Evolutionary conservation across 2,329 filamentous ascomycete genomes (phyloP), one percentile per base, ranked within the genome.

Genomic region (Geosmithia morbida): DNA sequence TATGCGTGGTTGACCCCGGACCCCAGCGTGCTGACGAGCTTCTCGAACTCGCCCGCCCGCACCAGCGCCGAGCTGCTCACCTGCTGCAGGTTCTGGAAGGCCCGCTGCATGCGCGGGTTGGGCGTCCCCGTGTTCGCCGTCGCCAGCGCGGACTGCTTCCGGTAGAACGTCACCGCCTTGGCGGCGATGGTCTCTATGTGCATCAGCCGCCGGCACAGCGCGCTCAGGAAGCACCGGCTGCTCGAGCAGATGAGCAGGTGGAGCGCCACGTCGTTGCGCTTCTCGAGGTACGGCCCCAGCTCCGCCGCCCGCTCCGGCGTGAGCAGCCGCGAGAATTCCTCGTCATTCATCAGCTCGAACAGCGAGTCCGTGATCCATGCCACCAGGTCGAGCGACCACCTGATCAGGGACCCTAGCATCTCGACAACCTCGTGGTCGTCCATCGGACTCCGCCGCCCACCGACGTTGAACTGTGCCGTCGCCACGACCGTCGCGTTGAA

Each of bases 331-430:
- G 71, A 67, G 52, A 79, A 77, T 44, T 67, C 66, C 2, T 57
- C 57, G 49, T 79, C 74, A 45, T 71, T 68, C 45, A 73, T 66
- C 11, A 82, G 68, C 41, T 69, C 63, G 51, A 81, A 77, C 2
- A 83, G 63, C 17, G 68, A 69, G 54, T 82, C 76, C n/a, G 68
- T 66, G 11, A 82, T 59, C 75, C 78, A 83, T 2, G 73, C 69
- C 43, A 83, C 62, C 14, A 94, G 68, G 50, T 90, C 83, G 37
- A 88, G 70, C 1, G 78, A 77, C 89, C 89, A 96, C 57, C 77
- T 81, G 3, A 84, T 78, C 48, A 87, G 83, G 19, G 86, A 85
- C 5, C 81, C 75, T 11, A 94, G 67, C 43, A 81, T 77, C 41
- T 81, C 77, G 2, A 90, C 75, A 13, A 87, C 78, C 58, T 90